Percentiles rank a stretch among this genome's conserved stretches.
phyloP scores from a whole-genome alignment of 2,329 filamentous ascomycete genomes.

The Hyphodiscus sp. region DNA sequence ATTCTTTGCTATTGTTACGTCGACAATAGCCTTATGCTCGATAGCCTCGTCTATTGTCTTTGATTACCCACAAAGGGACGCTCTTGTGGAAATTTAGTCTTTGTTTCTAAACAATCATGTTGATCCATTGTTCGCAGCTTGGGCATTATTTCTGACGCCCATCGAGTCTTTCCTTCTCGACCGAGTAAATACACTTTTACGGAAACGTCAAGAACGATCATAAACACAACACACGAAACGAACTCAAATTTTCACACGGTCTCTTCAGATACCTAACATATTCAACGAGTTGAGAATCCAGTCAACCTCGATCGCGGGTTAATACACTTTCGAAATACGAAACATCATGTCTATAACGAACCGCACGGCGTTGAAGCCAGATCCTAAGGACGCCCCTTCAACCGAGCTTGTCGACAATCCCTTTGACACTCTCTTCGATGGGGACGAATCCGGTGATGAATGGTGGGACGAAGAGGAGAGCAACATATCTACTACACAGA shows the following conservation, averaged over 20 bases:
- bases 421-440: slow-evolving; percentile 21
- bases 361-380: background rate
- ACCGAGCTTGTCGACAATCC: slow-evolving; percentile 17
- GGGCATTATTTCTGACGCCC: background rate
- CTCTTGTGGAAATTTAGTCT: slow-evolving; percentile 5
- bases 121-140: background rate
- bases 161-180: slow-evolving; percentile 6
- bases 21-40: slow-evolving; percentile 6
- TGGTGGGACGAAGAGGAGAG: slow-evolving; percentile 28
- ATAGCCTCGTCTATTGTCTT: slow-evolving; percentile 8
- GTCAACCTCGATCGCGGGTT: background rate
- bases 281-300: background rate
- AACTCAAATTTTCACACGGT: background rate
- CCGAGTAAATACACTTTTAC: background rate
- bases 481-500: background rate
- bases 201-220: background rate
- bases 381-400: slow-evolving; percentile 7
- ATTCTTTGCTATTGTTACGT: slow-evolving; percentile 10
- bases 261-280: background rate
- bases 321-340: background rate
- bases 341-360: slow-evolving; percentile 15
- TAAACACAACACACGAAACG: background rate
- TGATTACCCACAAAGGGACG: slow-evolving; percentile 1
- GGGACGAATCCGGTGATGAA: slow-evolving; percentile 22
- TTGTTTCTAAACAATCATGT: slow-evolving; percentile 10